Conservation (phyloP, 305 asterid species). For the Rubia peregrina region DNA sequence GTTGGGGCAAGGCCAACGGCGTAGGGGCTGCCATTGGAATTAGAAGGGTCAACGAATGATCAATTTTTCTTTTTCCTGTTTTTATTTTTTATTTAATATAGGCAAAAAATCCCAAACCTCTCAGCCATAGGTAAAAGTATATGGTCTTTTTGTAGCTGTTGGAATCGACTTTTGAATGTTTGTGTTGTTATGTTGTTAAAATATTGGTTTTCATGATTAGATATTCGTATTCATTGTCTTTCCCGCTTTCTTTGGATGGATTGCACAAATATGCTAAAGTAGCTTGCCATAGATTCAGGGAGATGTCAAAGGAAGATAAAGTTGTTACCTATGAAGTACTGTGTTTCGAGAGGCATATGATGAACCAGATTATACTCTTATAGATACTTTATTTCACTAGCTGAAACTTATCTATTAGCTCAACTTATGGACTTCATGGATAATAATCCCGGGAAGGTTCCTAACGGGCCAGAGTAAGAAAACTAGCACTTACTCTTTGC, state of each 20-base stretch:
- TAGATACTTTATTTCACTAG: conserved; percentile 93
- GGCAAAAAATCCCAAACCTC: no score
- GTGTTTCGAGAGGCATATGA: conserved; percentile 83
- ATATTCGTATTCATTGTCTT: neutral
- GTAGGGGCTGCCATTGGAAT: conserved; percentile 56
- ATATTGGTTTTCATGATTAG: neutral
- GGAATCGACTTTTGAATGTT: no score
- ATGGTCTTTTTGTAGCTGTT: no score
- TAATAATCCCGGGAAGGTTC: conserved; percentile 71
- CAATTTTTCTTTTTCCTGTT: neutral
- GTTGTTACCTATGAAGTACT: conserved; percentile 66
- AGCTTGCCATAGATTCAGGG: conserved; percentile 90
- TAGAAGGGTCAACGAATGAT: conserved; percentile 44
- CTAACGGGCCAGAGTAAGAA: conserved; percentile 64
- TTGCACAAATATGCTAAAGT: conserved; percentile 94
- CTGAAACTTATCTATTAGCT: conserved; percentile 91
- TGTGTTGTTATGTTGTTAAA: conserved; percentile 19
- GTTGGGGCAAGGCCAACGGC: conserved; percentile 54
- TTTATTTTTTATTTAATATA: neutral
- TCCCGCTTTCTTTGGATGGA: conserved; percentile 64
- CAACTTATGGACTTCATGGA: conserved; percentile 96
- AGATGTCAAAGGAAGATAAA: conserved; percentile 83
- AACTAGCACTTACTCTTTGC: no score
- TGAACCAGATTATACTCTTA: conserved; percentile 88
- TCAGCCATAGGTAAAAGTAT: no score